Evolutionary conservation across 1,284 basidiomycete genomes (phyloP), one percentile per base, ranked within the genome.

Genomic region (Hortiboletus rubellus): DNA sequence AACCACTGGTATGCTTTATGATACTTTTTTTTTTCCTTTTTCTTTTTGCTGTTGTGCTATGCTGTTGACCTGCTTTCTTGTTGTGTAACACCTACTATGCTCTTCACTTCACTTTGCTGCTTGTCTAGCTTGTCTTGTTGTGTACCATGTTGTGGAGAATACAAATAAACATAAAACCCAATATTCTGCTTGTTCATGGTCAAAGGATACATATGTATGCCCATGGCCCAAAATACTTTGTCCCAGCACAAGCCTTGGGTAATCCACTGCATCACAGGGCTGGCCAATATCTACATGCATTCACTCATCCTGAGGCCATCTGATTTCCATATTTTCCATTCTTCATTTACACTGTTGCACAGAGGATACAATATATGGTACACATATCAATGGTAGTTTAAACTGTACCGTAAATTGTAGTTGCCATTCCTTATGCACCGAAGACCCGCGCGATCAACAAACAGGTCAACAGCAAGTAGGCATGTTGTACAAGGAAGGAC

Each of bases 311-410:
- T 38, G 3, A 12, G 22, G 3, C 42, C 22, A 18, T 11, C 8
- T 40, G 3, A 15, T 41, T 52, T 53, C 15, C 15, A 11, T 34
- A 53, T 24, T 6, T 49, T 49, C 46, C 33, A 41, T 63, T 66
- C 36, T 60, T 57, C 57, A 66, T 57, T 15, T 61, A 66, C 55
- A 64, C 6, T 71, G 46, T 46, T 48, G 31, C 61, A 71, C 60
- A 67, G 51, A 45, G 40, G 24, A 55, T 59, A 66, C 67, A 66
- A 58, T 44, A 33, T 52, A 50, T 59, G 44, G 60, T 69, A 67
- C 60, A 69, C 50, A 27, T 61, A 58, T 49, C n/a, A 11, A 54
- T 47, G 41, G 18, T 45, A 37, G 31, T 50, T 46, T 50, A 46
- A 50, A 50, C 27, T 49, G 50, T 71, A 67, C 66, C 46, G 0